Conservation (phyloP, 2,329 filamentous ascomycete genomes). For the Trichoderma gracile region DNA sequence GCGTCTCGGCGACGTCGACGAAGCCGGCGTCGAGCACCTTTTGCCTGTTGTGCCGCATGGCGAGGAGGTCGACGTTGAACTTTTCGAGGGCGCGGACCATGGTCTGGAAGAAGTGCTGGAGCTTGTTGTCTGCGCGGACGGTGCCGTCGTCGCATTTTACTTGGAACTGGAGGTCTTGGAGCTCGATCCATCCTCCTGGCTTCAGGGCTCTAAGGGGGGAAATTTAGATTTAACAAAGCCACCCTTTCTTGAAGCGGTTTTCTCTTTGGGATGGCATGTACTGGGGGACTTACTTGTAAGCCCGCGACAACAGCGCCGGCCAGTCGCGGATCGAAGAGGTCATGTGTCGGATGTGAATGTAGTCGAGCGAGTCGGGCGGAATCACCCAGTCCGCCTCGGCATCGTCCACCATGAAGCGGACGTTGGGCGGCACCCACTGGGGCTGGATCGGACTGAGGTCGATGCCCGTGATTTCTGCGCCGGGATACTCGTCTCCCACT, state of each 20-base stretch:
- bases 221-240: not conserved
- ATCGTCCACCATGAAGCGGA: conserved; percentile 43
- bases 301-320: conserved; percentile 26
- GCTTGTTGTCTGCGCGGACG: conserved; percentile 31
- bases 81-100: conserved; percentile 34
- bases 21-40: conserved; percentile 42
- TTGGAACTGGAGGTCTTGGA: conserved; percentile 38
- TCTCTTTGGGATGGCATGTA: too few species aligned
- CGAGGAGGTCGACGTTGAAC: conserved; percentile 38
- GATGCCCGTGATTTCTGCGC: conserved; percentile 42
- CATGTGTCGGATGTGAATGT: conserved; percentile 38
- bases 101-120: conserved; percentile 36
- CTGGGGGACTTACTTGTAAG: not conserved
- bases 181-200: conserved; percentile 51
- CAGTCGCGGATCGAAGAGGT: conserved; percentile 37
- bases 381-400: conserved; percentile 47
- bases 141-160: conserved; percentile 37
- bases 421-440: conserved; percentile 39
- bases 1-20: conserved; percentile 41
- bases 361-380: conserved; percentile 35
- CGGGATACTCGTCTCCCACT: conserved; percentile 44
- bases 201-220: conserved; percentile 32
- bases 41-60: conserved; percentile 35
- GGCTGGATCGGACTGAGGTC: conserved; percentile 44
- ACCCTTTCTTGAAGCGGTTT: too few species aligned